phyloP scores from a whole-genome alignment of 2,329 filamentous ascomycete species.

The Bipolaris zeicola region DNA sequence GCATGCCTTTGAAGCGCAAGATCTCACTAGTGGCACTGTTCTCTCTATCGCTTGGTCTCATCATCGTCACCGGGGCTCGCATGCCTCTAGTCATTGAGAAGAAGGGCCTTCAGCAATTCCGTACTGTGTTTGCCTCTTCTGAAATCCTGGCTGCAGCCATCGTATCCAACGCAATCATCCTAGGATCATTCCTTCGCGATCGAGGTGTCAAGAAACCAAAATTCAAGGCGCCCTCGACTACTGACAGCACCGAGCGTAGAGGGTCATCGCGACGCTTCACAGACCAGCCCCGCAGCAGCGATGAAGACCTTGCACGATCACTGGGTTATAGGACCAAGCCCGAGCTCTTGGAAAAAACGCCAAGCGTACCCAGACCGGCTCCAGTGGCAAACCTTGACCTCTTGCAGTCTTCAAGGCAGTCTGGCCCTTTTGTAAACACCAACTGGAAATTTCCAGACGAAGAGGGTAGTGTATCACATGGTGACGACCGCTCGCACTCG shows the following conservation, averaged over 20 bases:
- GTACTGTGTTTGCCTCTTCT: constrained; percentile 85
- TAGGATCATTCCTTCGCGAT: constrained; percentile 92
- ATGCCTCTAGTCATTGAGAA: constrained; percentile 76
- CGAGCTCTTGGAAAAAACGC: constrained; percentile 54
- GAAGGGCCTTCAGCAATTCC: constrained; percentile 79
- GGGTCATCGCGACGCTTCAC: constrained; percentile 67
- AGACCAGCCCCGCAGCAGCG: constrained; percentile 79
- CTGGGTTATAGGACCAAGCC: constrained; percentile 71
- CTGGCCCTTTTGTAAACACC: constrained; percentile 33
- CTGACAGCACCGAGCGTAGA: constrained; percentile 61
- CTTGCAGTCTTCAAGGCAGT: constrained; percentile 27
- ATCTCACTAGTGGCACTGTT: constrained; percentile 80
- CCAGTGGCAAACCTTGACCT: constrained; percentile 39
- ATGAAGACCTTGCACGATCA: constrained; percentile 85
- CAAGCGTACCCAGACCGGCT: constrained; percentile 49
- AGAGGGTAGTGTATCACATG: constrained; percentile 22
- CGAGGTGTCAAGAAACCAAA: constrained; percentile 85
- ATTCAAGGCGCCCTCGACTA: constrained; percentile 66
- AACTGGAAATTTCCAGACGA: constrained; percentile 44
- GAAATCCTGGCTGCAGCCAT: constrained; percentile 88
- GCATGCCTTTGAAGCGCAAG: constrained; percentile 78
- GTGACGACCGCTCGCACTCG: constrained; percentile 30
- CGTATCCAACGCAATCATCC: constrained; percentile 84
- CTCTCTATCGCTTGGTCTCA: constrained; percentile 79
- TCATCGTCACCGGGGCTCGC: constrained; percentile 79